Conservation (phyloP, 306 rosid genomes). For the Cicer judaicum region DNA sequence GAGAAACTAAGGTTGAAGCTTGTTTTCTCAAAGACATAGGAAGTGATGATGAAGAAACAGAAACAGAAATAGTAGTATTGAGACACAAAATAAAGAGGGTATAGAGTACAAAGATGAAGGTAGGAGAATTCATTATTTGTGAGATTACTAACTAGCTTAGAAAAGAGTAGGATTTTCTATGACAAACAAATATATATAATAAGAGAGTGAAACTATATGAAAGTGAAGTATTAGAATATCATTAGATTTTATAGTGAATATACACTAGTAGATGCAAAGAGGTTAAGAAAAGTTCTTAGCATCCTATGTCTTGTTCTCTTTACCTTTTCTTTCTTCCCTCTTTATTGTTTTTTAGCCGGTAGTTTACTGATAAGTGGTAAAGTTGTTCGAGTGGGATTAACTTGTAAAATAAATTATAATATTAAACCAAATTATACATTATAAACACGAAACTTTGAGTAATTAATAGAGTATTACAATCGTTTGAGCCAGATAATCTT, state of each 20-base stretch:
- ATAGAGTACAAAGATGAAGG: constrained; percentile 42
- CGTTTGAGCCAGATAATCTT: no score
- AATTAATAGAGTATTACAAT: no score
- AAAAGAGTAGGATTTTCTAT: constrained; percentile 38
- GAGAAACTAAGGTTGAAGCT: constrained; percentile 75
- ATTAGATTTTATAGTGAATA: constrained; percentile 40
- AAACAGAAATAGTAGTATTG: constrained; percentile 37
- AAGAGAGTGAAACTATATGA: constrained; percentile 22
- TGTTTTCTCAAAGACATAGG: constrained; percentile 61
- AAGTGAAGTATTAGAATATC: constrained; percentile 29
- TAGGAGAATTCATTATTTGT: constrained; percentile 49
- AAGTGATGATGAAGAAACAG: constrained; percentile 60
- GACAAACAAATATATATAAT: constrained; percentile 1
- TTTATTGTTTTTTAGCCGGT: no score
- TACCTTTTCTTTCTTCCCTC: background rate
- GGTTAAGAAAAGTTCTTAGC: constrained; percentile 25
- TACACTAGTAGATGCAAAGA: constrained; percentile 40
- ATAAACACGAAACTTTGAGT: no score
- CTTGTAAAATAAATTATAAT: no score
- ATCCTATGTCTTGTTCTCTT: constrained; percentile 48
- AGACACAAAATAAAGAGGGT: constrained; percentile 45
- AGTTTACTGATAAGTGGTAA: no score
- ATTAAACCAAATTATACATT: no score
- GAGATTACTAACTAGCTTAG: constrained; percentile 34
- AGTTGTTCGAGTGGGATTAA: no score